These are phyloP conservation scores for Chlamydomonas incerta DNA, from an alignment of 139 green algal genomes.

Conservation along the genomic window DNA sequence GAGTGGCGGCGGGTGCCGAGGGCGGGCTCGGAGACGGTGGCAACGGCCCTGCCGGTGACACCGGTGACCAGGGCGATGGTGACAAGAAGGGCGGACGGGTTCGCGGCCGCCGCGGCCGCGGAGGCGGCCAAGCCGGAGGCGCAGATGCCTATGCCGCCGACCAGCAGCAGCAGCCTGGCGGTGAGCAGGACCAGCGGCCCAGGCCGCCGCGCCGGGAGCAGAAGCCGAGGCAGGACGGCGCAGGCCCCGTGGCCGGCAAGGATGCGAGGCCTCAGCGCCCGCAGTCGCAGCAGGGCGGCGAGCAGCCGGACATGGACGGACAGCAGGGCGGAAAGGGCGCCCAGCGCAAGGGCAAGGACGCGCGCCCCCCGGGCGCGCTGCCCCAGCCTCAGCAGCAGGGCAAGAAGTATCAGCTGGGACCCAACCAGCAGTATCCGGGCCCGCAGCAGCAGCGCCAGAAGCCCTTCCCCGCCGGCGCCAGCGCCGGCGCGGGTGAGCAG, in stretches of 20 bases:
- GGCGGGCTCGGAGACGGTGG: background rate
- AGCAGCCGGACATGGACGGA: background rate
- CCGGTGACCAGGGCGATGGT: background rate
- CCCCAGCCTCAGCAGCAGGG: background rate
- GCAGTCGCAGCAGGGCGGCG: background rate
- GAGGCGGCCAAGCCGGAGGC: background rate
- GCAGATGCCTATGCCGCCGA: background rate
- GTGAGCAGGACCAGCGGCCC: background rate
- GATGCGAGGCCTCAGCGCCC: background rate
- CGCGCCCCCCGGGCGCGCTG: background rate
- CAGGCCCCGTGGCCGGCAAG: background rate
- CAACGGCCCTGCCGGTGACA: background rate
- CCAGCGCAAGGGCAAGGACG: constrained; percentile 8
- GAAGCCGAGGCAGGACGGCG: background rate
- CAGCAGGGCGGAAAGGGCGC: background rate
- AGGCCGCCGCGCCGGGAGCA: background rate
- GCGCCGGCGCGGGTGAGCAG: too few relatives aligned
- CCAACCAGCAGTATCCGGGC: too few relatives aligned
- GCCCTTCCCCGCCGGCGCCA: background rate
- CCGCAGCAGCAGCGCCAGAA: background rate
- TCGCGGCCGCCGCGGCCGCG: constrained; percentile 9
- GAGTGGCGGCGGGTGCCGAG: background rate
- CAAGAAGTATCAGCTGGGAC: background rate
- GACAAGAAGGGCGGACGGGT: background rate
- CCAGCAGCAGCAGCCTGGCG: background rate